A percentile compares a stretch with the other conserved stretches of the same genome.
Evolutionary conservation across 2,329 filamentous ascomycete genomes (phyloP).

Genomic region (Aureobasidium sp.): DNA sequence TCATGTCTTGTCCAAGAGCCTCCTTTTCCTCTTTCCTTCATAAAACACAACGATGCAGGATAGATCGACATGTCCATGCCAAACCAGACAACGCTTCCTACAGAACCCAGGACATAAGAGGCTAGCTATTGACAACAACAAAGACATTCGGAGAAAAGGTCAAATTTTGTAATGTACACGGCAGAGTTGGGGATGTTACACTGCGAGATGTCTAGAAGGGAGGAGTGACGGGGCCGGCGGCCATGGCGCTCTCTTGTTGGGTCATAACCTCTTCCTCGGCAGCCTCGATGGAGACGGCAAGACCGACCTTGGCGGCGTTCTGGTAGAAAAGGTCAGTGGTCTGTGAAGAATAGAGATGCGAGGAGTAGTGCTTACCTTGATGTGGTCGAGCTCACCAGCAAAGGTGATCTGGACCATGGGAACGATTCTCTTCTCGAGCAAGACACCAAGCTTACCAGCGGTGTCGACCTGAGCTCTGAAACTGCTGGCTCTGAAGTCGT

Average conservation of each 20-base stretch:
- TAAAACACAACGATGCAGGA: conserved; percentile 2
- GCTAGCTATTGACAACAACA: background rate
- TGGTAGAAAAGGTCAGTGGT: conserved; percentile 30
- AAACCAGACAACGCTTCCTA: background rate
- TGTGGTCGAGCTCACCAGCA: conserved; percentile 92
- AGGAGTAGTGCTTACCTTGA: conserved; percentile 58
- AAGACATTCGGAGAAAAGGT: background rate
- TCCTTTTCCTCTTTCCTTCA: conserved; percentile 1
- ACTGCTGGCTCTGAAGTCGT: conserved; percentile 91
- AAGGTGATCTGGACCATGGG: conserved; percentile 90
- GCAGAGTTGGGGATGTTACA: background rate
- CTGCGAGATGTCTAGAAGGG: conserved; percentile 35
- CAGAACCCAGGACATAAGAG: background rate
- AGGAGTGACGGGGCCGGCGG: conserved; percentile 37
- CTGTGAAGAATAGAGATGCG: background rate
- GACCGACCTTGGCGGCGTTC: conserved; percentile 91
- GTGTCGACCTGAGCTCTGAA: conserved; percentile 96
- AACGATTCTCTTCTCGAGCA: conserved; percentile 92
- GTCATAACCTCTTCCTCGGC: conserved; percentile 79
- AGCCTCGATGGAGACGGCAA: conserved; percentile 86
- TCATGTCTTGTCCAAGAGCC: background rate
- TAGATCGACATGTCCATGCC: background rate
- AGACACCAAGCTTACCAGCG: conserved; percentile 81
- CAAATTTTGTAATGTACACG: conserved; percentile 12
- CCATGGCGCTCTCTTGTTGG: conserved; percentile 56